Evolutionary conservation across 208 protist genomes (phyloP).

Genomic region (Angomonas desouzai): DNA sequence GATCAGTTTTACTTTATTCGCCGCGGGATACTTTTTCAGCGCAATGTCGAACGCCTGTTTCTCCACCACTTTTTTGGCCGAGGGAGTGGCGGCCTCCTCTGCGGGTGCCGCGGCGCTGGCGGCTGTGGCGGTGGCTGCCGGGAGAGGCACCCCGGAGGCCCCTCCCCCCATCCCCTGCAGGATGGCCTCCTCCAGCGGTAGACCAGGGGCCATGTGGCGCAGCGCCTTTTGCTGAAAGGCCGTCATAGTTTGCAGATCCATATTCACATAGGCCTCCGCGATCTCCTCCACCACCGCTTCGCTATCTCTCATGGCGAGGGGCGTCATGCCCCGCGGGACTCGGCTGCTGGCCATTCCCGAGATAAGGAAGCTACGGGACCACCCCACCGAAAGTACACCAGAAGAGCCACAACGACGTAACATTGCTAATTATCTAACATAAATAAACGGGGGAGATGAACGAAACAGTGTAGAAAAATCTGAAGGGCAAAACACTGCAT

Average conservation of each 20-base stretch:
- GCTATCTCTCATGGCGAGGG: conserved; percentile 36
- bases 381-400: background rate
- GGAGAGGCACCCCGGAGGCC: conserved; percentile 23
- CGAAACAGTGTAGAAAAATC: conserved; percentile 11
- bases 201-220: conserved; percentile 36
- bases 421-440: background rate
- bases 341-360: conserved; percentile 32
- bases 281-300: conserved; percentile 50
- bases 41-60: conserved; percentile 67
- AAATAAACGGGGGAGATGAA: conserved; percentile 8
- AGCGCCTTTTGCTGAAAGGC: conserved; percentile 59
- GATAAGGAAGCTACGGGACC: conserved; percentile 18
- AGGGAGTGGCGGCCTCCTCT: conserved; percentile 13
- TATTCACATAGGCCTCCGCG: conserved; percentile 63
- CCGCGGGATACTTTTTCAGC: conserved; percentile 58
- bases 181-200: conserved; percentile 58
- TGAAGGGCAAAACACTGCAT: too few species aligned
- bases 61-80: conserved; percentile 59
- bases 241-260: conserved; percentile 48
- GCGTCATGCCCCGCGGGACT: conserved; percentile 45
- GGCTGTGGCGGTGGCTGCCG: conserved; percentile 7
- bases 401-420: background rate
- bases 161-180: conserved; percentile 59
- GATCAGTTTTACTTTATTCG: conserved; percentile 83
- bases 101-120: conserved; percentile 3